phyloP scores from a whole-genome alignment of 2,329 filamentous ascomycete genomes.

The Seiridium cupressi region DNA sequence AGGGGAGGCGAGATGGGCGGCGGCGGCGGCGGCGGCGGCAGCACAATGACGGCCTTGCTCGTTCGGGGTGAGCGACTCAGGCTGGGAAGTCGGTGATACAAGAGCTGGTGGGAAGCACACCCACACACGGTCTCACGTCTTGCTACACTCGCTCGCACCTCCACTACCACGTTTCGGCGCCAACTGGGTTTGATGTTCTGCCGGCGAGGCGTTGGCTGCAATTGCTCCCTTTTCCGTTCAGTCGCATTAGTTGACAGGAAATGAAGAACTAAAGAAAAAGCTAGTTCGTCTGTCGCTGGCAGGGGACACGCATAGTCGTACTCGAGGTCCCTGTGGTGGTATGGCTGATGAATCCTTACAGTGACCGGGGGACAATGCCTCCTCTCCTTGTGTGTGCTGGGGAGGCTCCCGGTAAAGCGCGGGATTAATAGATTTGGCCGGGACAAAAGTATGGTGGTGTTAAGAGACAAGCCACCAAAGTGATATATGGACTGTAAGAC shows the following conservation, averaged over 20 bases:
- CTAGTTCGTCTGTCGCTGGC: background rate
- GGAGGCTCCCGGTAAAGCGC: background rate
- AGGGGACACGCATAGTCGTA: background rate
- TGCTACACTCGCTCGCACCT: background rate
- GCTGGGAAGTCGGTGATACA: constrained; percentile 3
- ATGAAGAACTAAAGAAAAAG: background rate
- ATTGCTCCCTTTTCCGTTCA: constrained; percentile 1
- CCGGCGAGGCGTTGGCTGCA: background rate
- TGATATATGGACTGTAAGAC: constrained; percentile 1
- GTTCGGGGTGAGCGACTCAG: background rate
- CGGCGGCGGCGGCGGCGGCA: constrained; percentile 7
- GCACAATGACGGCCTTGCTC: constrained; percentile 4
- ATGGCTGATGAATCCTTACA: background rate
- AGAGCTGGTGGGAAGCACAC: constrained; percentile 1
- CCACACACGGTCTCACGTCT: background rate
- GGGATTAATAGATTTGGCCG: background rate
- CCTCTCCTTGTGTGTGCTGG: background rate
- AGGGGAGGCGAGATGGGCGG: constrained; percentile 1
- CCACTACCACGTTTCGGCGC: background rate
- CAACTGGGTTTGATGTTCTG: background rate
- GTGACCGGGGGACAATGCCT: background rate
- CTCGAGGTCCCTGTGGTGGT: background rate
- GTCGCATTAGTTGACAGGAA: background rate
- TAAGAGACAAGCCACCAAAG: background rate
- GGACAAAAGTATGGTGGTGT: background rate